Conservation (phyloP, 75 land plant species). For the Ceratopteris richardii region DNA sequence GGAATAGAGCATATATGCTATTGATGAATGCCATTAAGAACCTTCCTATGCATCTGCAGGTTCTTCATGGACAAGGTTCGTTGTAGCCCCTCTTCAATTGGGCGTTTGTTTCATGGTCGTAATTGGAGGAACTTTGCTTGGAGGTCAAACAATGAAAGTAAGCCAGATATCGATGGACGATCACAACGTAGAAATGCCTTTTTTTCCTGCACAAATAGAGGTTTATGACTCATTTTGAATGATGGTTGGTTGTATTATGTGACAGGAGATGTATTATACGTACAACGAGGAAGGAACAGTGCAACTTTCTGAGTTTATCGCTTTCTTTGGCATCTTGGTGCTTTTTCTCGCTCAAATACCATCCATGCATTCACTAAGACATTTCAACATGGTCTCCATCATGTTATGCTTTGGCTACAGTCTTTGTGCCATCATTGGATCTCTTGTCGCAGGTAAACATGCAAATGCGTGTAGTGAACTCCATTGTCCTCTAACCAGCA, state of each 20-base stretch:
- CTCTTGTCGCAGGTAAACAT: slow-evolving; percentile 53
- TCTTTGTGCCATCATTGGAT: slow-evolving; percentile 56
- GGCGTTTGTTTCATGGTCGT: slow-evolving; percentile 12
- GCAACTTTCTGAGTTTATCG: slow-evolving; percentile 61
- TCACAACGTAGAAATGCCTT: no score
- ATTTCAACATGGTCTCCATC: slow-evolving; percentile 66
- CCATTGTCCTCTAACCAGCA: no score
- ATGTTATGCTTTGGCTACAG: slow-evolving; percentile 61
- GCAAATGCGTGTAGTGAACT: no score
- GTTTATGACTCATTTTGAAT: no score
- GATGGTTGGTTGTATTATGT: no score
- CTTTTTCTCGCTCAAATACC: slow-evolving; percentile 75
- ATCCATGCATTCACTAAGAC: slow-evolving; percentile 87
- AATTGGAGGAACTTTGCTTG: slow-evolving; percentile 14
- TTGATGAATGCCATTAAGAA: no score
- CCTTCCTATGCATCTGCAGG: no score
- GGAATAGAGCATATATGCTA: no score
- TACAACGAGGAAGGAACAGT: slow-evolving; percentile 42
- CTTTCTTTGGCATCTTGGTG: slow-evolving; percentile 58
- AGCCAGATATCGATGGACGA: not conserved
- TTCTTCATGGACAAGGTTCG: slow-evolving; percentile 8
- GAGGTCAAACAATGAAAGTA: slow-evolving; percentile 23
- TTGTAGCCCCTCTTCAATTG: slow-evolving; percentile 17
- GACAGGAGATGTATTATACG: slow-evolving; percentile 56
- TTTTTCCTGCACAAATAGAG: no score